Base-by-base conservation (phyloP, 306 rosid genomes). In the Medicago ruthenica region DNA sequence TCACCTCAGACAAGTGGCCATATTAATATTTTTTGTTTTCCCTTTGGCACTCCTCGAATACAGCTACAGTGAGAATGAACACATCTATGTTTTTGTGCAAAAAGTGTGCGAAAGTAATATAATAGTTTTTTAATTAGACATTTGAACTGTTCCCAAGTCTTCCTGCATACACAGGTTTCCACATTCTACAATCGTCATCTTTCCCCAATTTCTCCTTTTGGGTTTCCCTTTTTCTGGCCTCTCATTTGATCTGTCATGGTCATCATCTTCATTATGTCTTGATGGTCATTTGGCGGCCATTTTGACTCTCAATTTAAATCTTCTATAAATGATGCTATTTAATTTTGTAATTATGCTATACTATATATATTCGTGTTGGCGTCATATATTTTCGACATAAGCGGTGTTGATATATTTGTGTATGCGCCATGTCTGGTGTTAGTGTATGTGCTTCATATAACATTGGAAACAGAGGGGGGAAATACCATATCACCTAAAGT, bases 401-500 rank as follows among this genome's bases (percentile, higher is more conserved):
- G 39, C 9, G 8, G 65, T 59, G 65, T 27, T 27, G 39, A 59
- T 27, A 59, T 12, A 22, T 22, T 21, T 59, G 65, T 22, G 65
- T 22, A 12, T 59, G 39, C 13, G 37, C 12, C 8, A 3, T 22
- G 16, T 59, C 16, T 22, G 16, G 41, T 15, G 6, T 27, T 27
- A 5, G 1, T 22, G 37, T 24, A 40, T 74, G 24, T 21, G 67
- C 59, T 65, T 65, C 2, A 40, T 68, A 67, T 13, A 74, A 70
- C 62, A 75, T 44, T 51, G 65, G 41, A 85, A 17, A 76, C 14
- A 34, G 64, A 71, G 85, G 53, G 13, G 71, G n/a, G 67, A 64
- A 62, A 57, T 34, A 36, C 27, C 64, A 59, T 51, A 58, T 71
- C 37, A 66, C 51, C 76, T 53, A 53, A 36, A 44, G 57, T 69